phyloP scores from a whole-genome alignment of 805 yeast genomes.

The Metschnikowia matae region DNA sequence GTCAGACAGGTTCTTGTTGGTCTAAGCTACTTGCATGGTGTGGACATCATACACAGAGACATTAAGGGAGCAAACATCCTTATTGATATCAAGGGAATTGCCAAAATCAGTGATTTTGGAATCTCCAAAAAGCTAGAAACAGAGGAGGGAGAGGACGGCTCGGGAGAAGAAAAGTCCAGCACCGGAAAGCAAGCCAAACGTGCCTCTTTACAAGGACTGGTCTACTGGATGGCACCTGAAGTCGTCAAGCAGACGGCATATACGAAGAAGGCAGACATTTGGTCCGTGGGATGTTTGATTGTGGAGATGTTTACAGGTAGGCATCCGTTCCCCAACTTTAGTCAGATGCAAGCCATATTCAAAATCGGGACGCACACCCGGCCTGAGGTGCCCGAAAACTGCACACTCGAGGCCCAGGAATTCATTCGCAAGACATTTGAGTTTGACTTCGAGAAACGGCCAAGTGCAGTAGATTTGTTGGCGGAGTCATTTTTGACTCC shows the following conservation, averaged over 20 bases:
- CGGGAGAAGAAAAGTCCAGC: slow-evolving; percentile 6
- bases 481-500: slow-evolving; percentile 58
- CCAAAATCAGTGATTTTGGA: slow-evolving; percentile 85
- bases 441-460: slow-evolving; percentile 67
- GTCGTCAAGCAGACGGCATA: slow-evolving; percentile 91
- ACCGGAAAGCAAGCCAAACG: slow-evolving; percentile 44
- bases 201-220: slow-evolving; percentile 78
- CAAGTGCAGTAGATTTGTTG: slow-evolving; percentile 66
- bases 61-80: slow-evolving; percentile 86
- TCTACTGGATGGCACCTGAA: slow-evolving; percentile 99
- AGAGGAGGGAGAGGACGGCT: slow-evolving; percentile 20
- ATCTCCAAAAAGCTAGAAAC: slow-evolving; percentile 49
- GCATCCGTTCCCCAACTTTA: slow-evolving; percentile 92
- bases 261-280: slow-evolving; percentile 90
- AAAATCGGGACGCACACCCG: slow-evolving; percentile 79
- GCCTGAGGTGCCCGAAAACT: slow-evolving; percentile 78
- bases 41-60: slow-evolving; percentile 78
- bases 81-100: slow-evolving; percentile 75
- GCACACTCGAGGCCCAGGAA: slow-evolving; percentile 62
- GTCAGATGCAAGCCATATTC: slow-evolving; percentile 96
- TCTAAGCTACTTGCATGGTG: slow-evolving; percentile 65
- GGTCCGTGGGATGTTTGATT: slow-evolving; percentile 94
- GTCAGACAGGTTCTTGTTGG: slow-evolving; percentile 75
- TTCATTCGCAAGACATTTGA: slow-evolving; percentile 69
- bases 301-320: slow-evolving; percentile 95